Conservation (phyloP, 805 yeast species). For the Kluyveromyces starmeri region DNA sequence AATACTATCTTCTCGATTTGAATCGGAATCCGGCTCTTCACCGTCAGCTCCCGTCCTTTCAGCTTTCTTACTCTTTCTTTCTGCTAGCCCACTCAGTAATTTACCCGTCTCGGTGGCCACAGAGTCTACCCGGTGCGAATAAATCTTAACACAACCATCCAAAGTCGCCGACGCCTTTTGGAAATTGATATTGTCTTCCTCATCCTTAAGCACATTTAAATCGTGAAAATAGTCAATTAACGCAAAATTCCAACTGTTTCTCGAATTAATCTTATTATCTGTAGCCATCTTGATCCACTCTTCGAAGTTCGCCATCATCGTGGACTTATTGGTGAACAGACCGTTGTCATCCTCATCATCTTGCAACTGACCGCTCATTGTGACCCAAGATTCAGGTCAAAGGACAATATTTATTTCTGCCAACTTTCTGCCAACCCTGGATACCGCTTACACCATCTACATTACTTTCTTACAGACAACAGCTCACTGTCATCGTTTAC, state of each 20-base stretch:
- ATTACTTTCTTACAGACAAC: too few species aligned
- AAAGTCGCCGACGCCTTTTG: conserved; percentile 86
- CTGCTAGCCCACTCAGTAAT: conserved; percentile 65
- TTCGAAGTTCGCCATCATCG: conserved; percentile 51
- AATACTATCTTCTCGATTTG: conserved; percentile 15
- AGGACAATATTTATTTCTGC: too few species aligned
- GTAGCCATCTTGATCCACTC: conserved; percentile 79
- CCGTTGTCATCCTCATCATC: conserved; percentile 20
- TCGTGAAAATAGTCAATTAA: conserved; percentile 88
- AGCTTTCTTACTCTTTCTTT: conserved; percentile 26
- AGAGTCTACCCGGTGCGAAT: conserved; percentile 83
- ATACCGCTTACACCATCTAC: too few species aligned
- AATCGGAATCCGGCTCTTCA: conserved; percentile 16
- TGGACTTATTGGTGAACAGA: conserved; percentile 29
- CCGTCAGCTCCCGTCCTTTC: conserved; percentile 19
- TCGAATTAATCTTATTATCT: conserved; percentile 72
- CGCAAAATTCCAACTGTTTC: conserved; percentile 86
- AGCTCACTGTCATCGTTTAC: too few species aligned
- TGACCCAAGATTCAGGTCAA: too few species aligned
- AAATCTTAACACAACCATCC: conserved; percentile 92
- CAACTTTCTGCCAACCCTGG: too few species aligned
- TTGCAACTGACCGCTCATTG: conserved; percentile 14
- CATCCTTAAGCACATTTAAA: conserved; percentile 61
- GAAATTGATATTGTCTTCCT: conserved; percentile 71
- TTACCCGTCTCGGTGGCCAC: conserved; percentile 87